Base-by-base conservation (phyloP, 2,329 filamentous ascomycete species). In the Biscogniauxia marginata region DNA sequence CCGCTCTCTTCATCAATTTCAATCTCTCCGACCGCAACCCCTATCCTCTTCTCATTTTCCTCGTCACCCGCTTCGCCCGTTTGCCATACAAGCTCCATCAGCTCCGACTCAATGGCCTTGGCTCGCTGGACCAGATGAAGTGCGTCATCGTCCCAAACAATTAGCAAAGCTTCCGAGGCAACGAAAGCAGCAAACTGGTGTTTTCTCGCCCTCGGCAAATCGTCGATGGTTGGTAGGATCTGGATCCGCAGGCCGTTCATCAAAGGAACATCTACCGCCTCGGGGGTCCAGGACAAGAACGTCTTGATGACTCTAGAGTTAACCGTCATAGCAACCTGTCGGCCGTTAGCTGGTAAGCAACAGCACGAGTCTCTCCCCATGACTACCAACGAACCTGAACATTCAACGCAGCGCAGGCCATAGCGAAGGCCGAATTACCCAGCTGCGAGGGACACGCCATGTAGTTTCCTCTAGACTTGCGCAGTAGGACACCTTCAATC, bases 91-190 rank as follows among this genome's bases (percentile, higher is more conserved):
- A 92, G 77, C 65, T 89, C 84, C 85, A 92, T 90, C 46, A 93
- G 77, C 69, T 91, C 87, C 2, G 83, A 82, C 71, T 93, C 88
- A 57, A 93, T 91, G 30, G 80, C 79, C 67, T 86, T 85, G 46
- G 88, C 90, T 54, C 89, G 80, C 54, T 83, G 75, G 4, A 92
- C 78, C 7, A 93, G 76, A 66, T 91, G 85, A 54, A 87, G 77
- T 0, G 89, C 84, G 55, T 93, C 88, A 63, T 93, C 90, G 63
- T 93, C 90, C 90, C 90, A 95, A 1, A 93, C 89, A 1, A 93
- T 77, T 1, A 95, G 76, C 4, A 93, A 76, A 4, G 84, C 84
- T 59, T 90, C 86, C 0, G 83, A 84, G 2, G 88, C 85, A 45
- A 93, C 80, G 69, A 93, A 93, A 7, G 90, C 90, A 11, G 89